Evolutionary conservation across 2,329 filamentous ascomycete genomes (phyloP).

Genomic region (Catunica adiposa): DNA sequence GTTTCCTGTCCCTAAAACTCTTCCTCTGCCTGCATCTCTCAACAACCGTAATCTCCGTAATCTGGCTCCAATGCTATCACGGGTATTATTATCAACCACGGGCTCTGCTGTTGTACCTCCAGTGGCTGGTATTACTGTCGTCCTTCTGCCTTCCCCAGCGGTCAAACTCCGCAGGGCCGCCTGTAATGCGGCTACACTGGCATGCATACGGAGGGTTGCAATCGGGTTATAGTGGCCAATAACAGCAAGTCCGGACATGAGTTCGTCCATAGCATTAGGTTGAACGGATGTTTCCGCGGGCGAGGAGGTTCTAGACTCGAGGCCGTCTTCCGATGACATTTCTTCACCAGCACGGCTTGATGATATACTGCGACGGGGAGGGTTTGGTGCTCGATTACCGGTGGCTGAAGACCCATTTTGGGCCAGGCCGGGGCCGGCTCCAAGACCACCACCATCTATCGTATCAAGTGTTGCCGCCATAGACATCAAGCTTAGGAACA

Average conservation of each 20-base stretch:
- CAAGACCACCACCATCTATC: conserved; percentile 5
- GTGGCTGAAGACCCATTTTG: no score
- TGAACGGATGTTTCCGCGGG: not conserved
- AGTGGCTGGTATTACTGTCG: not conserved
- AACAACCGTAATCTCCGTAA: not conserved
- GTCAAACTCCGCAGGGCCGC: not conserved
- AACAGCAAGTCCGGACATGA: conserved; percentile 39
- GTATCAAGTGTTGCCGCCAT: conserved; percentile 8
- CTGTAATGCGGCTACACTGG: not conserved
- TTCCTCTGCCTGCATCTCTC: not conserved
- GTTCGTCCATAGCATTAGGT: conserved; percentile 21
- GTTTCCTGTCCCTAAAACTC: not conserved
- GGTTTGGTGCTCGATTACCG: no score
- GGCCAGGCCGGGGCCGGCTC: not conserved
- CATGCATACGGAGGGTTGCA: conserved; percentile 21
- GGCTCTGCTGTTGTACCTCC: not conserved
- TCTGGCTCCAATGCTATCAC: not conserved
- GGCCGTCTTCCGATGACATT: not conserved
- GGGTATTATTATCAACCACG: not conserved
- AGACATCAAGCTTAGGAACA: conserved; percentile 7
- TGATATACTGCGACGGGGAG: not conserved
- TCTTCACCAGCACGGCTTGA: conserved; percentile 2
- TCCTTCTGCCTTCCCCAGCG: not conserved
- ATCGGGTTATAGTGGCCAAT: conserved; percentile 37
- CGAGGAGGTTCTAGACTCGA: not conserved